phyloP scores from a whole-genome alignment of 805 yeast species.

The Candida lessepsii region DNA sequence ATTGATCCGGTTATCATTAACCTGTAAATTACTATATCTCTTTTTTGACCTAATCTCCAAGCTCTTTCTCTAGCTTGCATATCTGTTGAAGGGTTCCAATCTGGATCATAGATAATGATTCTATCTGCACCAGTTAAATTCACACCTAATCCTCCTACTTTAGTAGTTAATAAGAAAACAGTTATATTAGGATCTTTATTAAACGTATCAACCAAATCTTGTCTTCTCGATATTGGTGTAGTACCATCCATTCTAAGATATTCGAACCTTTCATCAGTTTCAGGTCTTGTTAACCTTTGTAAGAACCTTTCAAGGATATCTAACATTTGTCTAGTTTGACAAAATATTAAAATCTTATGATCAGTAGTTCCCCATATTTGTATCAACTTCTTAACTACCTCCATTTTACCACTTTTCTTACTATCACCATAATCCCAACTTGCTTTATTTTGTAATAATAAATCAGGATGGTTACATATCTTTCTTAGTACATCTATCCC shows the following conservation, averaged over 20 bases:
- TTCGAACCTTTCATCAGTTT: slow-evolving; percentile 28
- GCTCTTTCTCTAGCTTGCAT: slow-evolving; percentile 96
- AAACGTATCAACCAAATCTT: slow-evolving; percentile 75
- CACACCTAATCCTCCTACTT: slow-evolving; percentile 95
- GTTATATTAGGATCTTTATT: slow-evolving; percentile 57
- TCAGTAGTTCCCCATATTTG: slow-evolving; percentile 74
- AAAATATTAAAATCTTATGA: slow-evolving; percentile 79
- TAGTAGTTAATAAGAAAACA: slow-evolving; percentile 82
- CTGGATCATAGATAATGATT: slow-evolving; percentile 93
- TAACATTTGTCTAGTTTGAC: slow-evolving; percentile 93
- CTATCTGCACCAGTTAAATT: slow-evolving; percentile 93
- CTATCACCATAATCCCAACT: slow-evolving; percentile 54
- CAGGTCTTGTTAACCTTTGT: slow-evolving; percentile 23
- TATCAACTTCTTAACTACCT: slow-evolving; percentile 74
- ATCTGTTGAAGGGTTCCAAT: slow-evolving; percentile 98
- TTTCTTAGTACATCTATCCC: slow-evolving; percentile 90
- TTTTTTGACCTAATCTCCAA: slow-evolving; percentile 94
- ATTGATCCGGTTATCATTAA: slow-evolving; percentile 93
- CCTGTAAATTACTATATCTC: slow-evolving; percentile 86
- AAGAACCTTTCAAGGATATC: slow-evolving; percentile 77
- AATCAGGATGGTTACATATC: slow-evolving; percentile 95
- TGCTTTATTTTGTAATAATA: slow-evolving; percentile 38
- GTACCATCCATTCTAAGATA: slow-evolving; percentile 93
- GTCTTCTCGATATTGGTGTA: slow-evolving; percentile 76
- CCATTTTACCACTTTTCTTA: slow-evolving; percentile 80